A percentile compares a stretch with the other conserved stretches of the same genome.
These are phyloP conservation scores for Veloboletus limbatus DNA, from an alignment of 1,284 basidiomycete genomes.

Conservation along the genomic window DNA sequence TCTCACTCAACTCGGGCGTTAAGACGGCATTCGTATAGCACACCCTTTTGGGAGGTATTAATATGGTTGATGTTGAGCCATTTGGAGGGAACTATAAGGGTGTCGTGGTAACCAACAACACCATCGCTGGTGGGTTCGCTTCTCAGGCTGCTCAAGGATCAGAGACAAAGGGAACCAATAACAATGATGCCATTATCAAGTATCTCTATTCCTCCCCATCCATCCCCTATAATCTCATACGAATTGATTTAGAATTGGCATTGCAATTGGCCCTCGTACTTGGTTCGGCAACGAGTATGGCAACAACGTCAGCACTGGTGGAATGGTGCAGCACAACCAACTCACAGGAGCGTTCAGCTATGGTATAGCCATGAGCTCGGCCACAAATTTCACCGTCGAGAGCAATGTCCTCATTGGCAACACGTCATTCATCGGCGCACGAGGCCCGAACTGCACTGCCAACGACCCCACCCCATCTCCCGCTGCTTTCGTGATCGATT, in stretches of 20 bases:
- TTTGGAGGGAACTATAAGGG: constrained; percentile 71
- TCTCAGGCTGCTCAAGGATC: constrained; percentile 40
- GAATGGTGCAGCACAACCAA: constrained; percentile 60
- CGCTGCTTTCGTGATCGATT: constrained; percentile 57
- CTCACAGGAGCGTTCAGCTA: constrained; percentile 74
- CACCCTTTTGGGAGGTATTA: constrained; percentile 76
- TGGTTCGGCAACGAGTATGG: constrained; percentile 72
- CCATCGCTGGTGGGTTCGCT: constrained; percentile 66
- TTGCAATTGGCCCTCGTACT: constrained; percentile 72
- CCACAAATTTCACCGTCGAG: constrained; percentile 63
- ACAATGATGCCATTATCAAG: constrained; percentile 67
- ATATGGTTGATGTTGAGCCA: constrained; percentile 76
- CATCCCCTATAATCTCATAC: constrained; percentile 1
- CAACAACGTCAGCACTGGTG: constrained; percentile 59
- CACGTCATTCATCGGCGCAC: constrained; percentile 72
- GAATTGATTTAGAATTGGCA: constrained; percentile 53
- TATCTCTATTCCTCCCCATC: constrained; percentile 33
- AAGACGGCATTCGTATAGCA: constrained; percentile 38
- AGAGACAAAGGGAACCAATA: constrained; percentile 52
- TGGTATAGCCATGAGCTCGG: constrained; percentile 64
- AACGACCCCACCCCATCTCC: constrained; percentile 50
- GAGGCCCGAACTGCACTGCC: constrained; percentile 67
- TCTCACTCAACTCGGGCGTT: neutral
- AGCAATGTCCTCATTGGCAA: constrained; percentile 68
- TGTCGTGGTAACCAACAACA: constrained; percentile 71